Conservation (phyloP, 1,139 yeast genomes). For the Geotrichum bryndzae region DNA sequence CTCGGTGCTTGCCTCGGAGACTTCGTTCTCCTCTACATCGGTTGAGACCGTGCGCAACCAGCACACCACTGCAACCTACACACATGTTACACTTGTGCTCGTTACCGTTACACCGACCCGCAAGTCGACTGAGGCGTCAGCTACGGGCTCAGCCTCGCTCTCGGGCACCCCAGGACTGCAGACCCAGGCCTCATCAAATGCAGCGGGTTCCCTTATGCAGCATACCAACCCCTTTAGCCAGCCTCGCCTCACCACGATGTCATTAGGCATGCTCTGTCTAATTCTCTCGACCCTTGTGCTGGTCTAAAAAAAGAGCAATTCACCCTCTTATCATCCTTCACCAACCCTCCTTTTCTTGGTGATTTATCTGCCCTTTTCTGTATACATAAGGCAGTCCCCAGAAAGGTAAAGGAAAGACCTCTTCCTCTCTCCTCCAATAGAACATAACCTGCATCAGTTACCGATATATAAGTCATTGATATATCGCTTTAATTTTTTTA, state of each 20-base stretch:
- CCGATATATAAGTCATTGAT: no score
- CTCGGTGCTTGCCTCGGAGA: neutral
- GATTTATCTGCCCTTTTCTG: no score
- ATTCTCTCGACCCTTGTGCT: neutral
- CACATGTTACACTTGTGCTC: conserved; percentile 12
- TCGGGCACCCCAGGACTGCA: conserved; percentile 1
- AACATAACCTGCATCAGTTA: no score
- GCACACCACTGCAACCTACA: conserved; percentile 13
- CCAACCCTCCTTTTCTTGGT: no score
- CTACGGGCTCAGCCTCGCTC: neutral
- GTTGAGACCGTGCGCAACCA: conserved; percentile 5
- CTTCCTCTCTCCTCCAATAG: no score
- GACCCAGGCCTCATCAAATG: conserved; percentile 1
- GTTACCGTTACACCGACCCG: conserved; percentile 9
- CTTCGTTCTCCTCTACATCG: conserved; percentile 1
- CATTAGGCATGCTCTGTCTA: neutral
- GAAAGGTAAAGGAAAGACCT: no score
- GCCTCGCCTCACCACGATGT: neutral
- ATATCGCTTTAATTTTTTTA: no score
- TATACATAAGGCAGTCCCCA: no score
- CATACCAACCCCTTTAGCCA: neutral
- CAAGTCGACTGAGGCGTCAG: neutral
- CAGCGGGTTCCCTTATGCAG: neutral
- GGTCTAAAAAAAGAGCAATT: neutral
- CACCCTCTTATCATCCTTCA: neutral